These are phyloP conservation scores for Aphanomyces euteiches DNA, from an alignment of 352 stramenopile species.

Conservation along the genomic window DNA sequence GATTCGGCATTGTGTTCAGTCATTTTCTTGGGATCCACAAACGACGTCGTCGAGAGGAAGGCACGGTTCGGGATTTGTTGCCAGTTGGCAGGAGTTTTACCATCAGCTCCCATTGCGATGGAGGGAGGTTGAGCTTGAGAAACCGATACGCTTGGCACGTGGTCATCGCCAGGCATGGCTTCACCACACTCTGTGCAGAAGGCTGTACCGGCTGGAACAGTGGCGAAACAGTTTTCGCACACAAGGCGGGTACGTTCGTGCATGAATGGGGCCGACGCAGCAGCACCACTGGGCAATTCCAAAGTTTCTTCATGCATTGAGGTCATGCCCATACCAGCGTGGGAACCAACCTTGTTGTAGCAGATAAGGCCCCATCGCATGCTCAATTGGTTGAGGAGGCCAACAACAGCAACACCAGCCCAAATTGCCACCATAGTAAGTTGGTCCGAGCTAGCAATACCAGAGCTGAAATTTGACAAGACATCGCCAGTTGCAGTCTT, in stretches of 20 bases:
- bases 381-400: constrained; percentile 24
- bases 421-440: constrained; percentile 14
- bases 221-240: constrained; percentile 32
- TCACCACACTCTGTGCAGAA: constrained; percentile 32
- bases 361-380: constrained; percentile 29
- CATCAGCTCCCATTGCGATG: constrained; percentile 20
- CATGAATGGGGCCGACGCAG: constrained; percentile 5
- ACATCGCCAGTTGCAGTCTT: constrained; percentile 46
- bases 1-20: constrained; percentile 23
- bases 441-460: constrained; percentile 7
- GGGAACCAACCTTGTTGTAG: constrained; percentile 25
- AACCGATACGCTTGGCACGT: constrained; percentile 17
- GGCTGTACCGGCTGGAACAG: constrained; percentile 26
- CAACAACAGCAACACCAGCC: constrained; percentile 14
- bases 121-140: constrained; percentile 27
- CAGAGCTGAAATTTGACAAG: not conserved
- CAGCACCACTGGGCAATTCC: constrained; percentile 19
- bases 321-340: constrained; percentile 15
- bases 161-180: constrained; percentile 27
- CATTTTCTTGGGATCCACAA: constrained; percentile 28
- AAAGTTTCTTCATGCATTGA: constrained; percentile 16
- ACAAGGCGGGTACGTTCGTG: constrained; percentile 25
- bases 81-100: constrained; percentile 10
- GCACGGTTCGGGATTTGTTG: constrained; percentile 26
- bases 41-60: constrained; percentile 28